Evolutionary conservation across 345 rosid species (phyloP).

Genomic region (Eucalyptus pauciflora): DNA sequence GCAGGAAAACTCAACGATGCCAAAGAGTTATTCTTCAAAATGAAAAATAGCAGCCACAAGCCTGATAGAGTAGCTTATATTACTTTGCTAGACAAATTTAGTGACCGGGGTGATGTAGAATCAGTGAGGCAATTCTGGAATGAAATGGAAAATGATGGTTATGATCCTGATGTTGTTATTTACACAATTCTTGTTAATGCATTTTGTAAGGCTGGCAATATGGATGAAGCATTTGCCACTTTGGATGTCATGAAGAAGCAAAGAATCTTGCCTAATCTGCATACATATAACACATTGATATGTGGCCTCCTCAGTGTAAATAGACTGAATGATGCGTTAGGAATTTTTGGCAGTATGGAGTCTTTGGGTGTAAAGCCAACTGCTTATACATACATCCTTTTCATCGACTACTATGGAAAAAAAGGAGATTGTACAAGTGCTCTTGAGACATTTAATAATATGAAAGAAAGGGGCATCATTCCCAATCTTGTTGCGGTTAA

Average conservation of each 20-base stretch:
- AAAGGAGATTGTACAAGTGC: constrained; percentile 47
- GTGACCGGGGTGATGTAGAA: constrained; percentile 63
- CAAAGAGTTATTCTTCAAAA: constrained; percentile 46
- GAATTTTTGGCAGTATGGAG: constrained; percentile 47
- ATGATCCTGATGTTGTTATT: constrained; percentile 72
- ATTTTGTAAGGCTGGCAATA: constrained; percentile 49
- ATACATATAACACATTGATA: constrained; percentile 75
- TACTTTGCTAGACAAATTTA: constrained; percentile 70
- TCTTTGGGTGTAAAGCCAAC: constrained; percentile 56
- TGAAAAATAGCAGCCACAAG: constrained; percentile 70
- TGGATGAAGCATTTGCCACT: constrained; percentile 51
- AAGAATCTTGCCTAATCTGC: constrained; percentile 62
- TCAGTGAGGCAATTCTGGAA: constrained; percentile 61
- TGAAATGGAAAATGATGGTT: constrained; percentile 82
- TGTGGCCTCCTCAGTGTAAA: constrained; percentile 55
- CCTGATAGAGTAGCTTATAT: constrained; percentile 76
- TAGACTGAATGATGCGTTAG: constrained; percentile 51
- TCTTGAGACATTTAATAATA: constrained; percentile 67
- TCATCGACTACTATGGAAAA: constrained; percentile 91
- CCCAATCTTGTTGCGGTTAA: constrained; percentile 81
- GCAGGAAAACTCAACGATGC: constrained; percentile 57
- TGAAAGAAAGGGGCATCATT: constrained; percentile 69
- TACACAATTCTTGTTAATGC: constrained; percentile 70
- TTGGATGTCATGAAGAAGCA: constrained; percentile 58
- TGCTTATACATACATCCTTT: constrained; percentile 68